phyloP scores from a whole-genome alignment of 2,329 filamentous ascomycete species.

The Pseudogymnoascus sp. region DNA sequence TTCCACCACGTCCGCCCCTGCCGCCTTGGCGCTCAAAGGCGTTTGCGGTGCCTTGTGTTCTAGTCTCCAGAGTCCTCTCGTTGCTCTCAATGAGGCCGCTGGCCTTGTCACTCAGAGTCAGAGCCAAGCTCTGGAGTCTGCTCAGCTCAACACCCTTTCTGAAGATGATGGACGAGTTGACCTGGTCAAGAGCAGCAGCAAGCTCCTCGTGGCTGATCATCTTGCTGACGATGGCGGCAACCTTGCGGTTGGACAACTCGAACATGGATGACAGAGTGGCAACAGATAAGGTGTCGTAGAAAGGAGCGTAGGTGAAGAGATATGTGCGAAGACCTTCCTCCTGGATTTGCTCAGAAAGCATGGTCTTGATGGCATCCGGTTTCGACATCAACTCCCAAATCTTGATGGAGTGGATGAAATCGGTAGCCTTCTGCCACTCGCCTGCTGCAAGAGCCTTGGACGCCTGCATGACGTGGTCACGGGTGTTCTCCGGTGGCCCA shows the following conservation, averaged over 20 bases:
- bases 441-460: slow-evolving; percentile 94
- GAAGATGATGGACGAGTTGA: slow-evolving; percentile 97
- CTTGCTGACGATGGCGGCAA: slow-evolving; percentile 90
- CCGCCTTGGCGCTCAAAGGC: slow-evolving; percentile 91
- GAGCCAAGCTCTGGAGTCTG: slow-evolving; percentile 86
- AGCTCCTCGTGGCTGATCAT: slow-evolving; percentile 99
- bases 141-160: slow-evolving; percentile 98
- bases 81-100: slow-evolving; percentile 93
- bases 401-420: slow-evolving; percentile 96
- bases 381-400: slow-evolving; percentile 98
- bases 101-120: slow-evolving; percentile 93
- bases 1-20: slow-evolving; percentile 60
- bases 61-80: slow-evolving; percentile 92
- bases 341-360: slow-evolving; percentile 97
- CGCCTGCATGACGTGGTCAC: slow-evolving; percentile 98
- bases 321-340: slow-evolving; percentile 97
- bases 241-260: slow-evolving; percentile 83
- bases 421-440: slow-evolving; percentile 95
- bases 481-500: slow-evolving; percentile 94
- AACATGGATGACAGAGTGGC: slow-evolving; percentile 87
- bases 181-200: slow-evolving; percentile 90
- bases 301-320: slow-evolving; percentile 98
- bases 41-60: slow-evolving; percentile 90
- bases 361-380: slow-evolving; percentile 85
- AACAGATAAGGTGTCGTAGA: slow-evolving; percentile 93